Evolutionary conservation across 495 filamentous ascomycete genomes (phyloP), one percentile per base, ranked within the genome.

Genomic region (Lasiosphaeria hispida): DNA sequence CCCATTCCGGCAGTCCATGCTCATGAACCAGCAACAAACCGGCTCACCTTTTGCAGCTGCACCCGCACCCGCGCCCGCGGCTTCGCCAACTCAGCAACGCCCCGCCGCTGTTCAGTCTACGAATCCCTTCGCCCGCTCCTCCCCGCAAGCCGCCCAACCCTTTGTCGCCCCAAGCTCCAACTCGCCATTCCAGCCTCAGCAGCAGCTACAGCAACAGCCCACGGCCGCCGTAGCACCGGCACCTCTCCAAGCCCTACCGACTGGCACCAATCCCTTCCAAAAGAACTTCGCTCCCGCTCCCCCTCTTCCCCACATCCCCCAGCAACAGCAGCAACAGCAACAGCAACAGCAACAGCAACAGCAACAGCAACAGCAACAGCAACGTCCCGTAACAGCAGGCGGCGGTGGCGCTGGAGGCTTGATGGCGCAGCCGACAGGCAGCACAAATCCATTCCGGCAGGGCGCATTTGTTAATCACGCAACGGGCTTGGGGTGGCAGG

Each of bases 391-490:
- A 19, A 77, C 82, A 3, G 75, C 73, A 48, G 69, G 69, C 13
- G 72, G 62, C 23, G 23, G 23, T 30, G 1, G 69, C 68, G 3
- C 73, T 87, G 13, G 47, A 34, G 53, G 53, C 23, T 37, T 55
- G n/a, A 74, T 78, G 52, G 75, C 80, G 14, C 85, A 87, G 57
- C 83, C 85, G 4, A 96, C 94, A 1, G 93, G 92, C 7, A 92
- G 85, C 64, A 97, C 93, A 13, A 97, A 97, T 69, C 93, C 93
- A 1, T 97, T 97, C 83, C 83, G 93, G 8, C 91, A 96, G 69
- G 88, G 86, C 50, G 82, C 85, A 0, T 95, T 96, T 63, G 85
- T 94, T 36, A 92, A 95, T 63, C 89, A 93, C 64, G 81, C 85
- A 37, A 96, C 90, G 2, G 92, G 92, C 0, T 80, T 87, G 69